Conservation (phyloP, 495 filamentous ascomycete genomes). For the Neurospora africana region DNA sequence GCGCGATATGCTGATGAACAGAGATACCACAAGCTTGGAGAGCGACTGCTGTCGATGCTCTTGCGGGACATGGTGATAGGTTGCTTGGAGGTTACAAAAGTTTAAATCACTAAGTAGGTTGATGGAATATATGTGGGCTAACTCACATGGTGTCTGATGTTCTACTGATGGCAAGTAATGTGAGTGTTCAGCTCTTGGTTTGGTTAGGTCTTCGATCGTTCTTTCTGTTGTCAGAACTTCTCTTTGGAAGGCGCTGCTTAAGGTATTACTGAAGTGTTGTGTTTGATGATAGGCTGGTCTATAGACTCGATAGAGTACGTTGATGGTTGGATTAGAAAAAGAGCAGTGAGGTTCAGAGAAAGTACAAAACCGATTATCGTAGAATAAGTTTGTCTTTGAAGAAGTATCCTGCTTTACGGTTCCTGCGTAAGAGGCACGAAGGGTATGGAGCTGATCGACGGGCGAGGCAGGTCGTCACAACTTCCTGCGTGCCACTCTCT, state of each 20-base stretch:
- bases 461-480: background rate
- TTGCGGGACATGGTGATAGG: slow-evolving; percentile 17
- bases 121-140: background rate
- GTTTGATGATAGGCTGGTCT: background rate
- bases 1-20: background rate
- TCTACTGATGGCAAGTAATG: background rate
- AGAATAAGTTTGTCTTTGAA: background rate
- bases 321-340: background rate
- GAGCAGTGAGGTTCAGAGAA: background rate
- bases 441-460: background rate
- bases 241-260: background rate
- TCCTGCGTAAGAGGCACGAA: background rate
- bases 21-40: slow-evolving; percentile 16
- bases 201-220: background rate
- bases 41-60: slow-evolving; percentile 14
- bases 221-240: background rate
- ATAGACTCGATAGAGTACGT: background rate
- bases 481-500: background rate
- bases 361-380: background rate
- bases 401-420: background rate
- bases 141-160: slow-evolving; percentile 2
- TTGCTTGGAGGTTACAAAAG: background rate
- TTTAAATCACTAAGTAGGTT: background rate
- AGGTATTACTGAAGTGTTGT: background rate
- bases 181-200: background rate